Conservation (phyloP, 495 filamentous ascomycete genomes). For the Hypoxylon intermedium region DNA sequence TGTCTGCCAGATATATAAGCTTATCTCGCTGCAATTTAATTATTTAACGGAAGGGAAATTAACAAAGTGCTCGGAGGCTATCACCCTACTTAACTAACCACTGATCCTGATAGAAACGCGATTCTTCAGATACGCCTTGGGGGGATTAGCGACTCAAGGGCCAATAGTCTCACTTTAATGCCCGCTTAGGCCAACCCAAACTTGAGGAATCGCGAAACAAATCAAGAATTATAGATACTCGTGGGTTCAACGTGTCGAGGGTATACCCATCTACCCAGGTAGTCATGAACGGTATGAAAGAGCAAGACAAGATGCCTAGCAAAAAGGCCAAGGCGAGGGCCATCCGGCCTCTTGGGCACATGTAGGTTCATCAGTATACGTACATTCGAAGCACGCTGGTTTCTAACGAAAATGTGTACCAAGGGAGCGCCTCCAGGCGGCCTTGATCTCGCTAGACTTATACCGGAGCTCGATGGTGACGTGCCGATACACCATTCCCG, state of each 20-base stretch:
- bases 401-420: not conserved
- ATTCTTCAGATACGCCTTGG: too few relatives aligned
- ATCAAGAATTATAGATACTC: too few relatives aligned
- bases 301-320: not conserved
- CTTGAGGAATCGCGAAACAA: too few relatives aligned
- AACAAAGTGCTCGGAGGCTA: too few relatives aligned
- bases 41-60: too few relatives aligned
- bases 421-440: constrained; percentile 35
- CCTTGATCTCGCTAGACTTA: constrained; percentile 42
- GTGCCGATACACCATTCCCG: constrained; percentile 40
- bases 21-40: not conserved
- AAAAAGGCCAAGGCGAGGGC: constrained; percentile 15
- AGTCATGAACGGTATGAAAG: constrained; percentile 4
- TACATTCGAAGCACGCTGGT: not conserved
- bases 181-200: too few relatives aligned
- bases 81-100: too few relatives aligned
- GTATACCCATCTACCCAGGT: not conserved
- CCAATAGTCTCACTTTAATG: too few relatives aligned
- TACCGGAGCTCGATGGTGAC: constrained; percentile 46
- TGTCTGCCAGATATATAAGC: not conserved
- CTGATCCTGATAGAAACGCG: too few relatives aligned
- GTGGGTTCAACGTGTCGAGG: too few relatives aligned
- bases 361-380: constrained; percentile 2
- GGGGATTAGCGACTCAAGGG: too few relatives aligned
- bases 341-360: constrained; percentile 22